Evolutionary conservation across 441 rosid genomes (phyloP).

Genomic region (Rhodomyrtus psidioides): DNA sequence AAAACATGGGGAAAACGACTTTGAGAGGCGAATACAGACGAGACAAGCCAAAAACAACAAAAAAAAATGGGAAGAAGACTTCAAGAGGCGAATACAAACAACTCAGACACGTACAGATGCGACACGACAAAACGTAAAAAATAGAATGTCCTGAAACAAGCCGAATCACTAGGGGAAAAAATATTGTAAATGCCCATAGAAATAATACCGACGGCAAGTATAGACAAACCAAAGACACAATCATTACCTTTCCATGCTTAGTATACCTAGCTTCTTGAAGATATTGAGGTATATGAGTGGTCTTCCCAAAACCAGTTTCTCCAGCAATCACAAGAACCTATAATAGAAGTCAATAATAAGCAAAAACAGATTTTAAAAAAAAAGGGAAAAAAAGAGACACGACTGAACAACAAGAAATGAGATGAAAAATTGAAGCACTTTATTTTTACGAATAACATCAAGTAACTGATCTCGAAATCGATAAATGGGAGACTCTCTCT

Average conservation of each 20-base stretch:
- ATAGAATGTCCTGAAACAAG: too few species aligned
- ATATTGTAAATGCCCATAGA: neutral
- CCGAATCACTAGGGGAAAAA: too few species aligned
- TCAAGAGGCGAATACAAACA: too few species aligned
- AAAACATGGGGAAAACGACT: too few species aligned
- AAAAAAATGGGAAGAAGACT: too few species aligned
- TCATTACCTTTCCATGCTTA: constrained; percentile 76
- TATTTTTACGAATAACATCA: constrained; percentile 59
- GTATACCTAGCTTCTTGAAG: constrained; percentile 98
- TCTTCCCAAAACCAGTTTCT: constrained; percentile 98
- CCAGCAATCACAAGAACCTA: constrained; percentile 97
- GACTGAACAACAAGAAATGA: neutral
- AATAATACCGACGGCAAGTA: neutral
- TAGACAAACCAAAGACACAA: neutral
- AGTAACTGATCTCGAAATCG: constrained; percentile 75
- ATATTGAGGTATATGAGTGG: constrained; percentile 96
- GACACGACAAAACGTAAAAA: too few species aligned
- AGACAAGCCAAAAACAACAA: too few species aligned
- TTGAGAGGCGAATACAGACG: too few species aligned
- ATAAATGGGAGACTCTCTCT: constrained; percentile 80
- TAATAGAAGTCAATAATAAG: neutral
- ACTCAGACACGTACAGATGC: too few species aligned
- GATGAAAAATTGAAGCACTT: constrained; percentile 30
- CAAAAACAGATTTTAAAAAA: neutral
- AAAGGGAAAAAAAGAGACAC: neutral